Base-by-base conservation (phyloP, 2,329 filamentous ascomycete genomes). In the Biscogniauxia marginata region DNA sequence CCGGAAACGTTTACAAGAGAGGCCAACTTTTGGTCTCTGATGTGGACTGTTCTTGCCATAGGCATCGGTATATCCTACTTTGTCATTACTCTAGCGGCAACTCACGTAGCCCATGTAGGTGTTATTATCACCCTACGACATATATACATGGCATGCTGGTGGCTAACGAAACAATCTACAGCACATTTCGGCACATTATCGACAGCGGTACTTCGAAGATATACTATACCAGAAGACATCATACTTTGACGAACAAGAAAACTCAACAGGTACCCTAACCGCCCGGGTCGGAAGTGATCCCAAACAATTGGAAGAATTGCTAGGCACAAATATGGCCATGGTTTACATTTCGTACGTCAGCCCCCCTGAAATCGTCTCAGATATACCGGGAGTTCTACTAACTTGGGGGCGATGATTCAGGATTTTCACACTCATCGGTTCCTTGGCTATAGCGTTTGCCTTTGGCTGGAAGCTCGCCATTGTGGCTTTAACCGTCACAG, bases 391-490 rank as follows among this genome's bases (percentile, higher is more conserved):
- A n/a, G n/a, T n/a, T n/a, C n/a, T n/a, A n/a, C n/a, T n/a, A n/a
- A n/a, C n/a, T n/a, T n/a, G n/a, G n/a, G n/a, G n/a, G n/a, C n/a
- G n/a, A n/a, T 3, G 30, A 39, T 39, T 1, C 45, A 68, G 66
- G 20, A 67, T 88, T 20, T 87, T 90, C 67, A 87, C 83, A 49
- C 72, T 93, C 3, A 64, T 84, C 7, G 89, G 88, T 0, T 84
- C 83, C 7, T 72, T 90, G 13, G 75, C 80, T 46, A 87, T 93
- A 51, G 80, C 87, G 1, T 91, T 90, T 64, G 76, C 80, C 3
- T 91, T 88, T 67, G 87, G 87, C 1, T 93, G 90, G 90, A 93
- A 91, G 69, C 77, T 93, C 7, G 84, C 86, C 0, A 73, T 91
- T 0, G 85, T 93, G 0, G 80, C 83, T 0, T 74, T 85, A 7